Evolutionary conservation across 2,329 filamentous ascomycete species (phyloP).

Genomic region (Aspergillus ibericus): DNA sequence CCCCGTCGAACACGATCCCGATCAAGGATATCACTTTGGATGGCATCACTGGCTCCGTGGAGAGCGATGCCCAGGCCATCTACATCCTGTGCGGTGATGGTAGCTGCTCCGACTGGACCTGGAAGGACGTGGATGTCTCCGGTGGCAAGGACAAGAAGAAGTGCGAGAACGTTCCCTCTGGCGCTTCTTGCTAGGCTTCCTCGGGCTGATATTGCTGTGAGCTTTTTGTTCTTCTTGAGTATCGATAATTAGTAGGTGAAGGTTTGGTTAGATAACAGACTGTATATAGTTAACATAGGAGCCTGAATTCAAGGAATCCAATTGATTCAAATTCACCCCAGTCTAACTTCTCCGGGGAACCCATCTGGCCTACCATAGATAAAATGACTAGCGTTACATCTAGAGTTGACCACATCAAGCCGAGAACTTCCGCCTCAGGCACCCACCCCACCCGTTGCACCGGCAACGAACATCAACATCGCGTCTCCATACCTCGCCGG

Average conservation of each 20-base stretch:
- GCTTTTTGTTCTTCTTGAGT: no score
- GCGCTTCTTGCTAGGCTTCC: slow-evolving; percentile 33
- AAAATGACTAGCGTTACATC: no score
- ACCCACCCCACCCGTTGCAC: slow-evolving; percentile 11
- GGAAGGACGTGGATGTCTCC: slow-evolving; percentile 51
- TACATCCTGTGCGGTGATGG: slow-evolving; percentile 59
- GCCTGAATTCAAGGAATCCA: no score
- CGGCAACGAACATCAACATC: slow-evolving; percentile 25
- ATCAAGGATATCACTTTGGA: slow-evolving; percentile 42
- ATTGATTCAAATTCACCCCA: no score
- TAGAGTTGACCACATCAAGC: no score
- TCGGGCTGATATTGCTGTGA: no score
- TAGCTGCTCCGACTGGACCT: slow-evolving; percentile 56
- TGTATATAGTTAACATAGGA: no score
- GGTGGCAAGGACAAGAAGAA: slow-evolving; percentile 50
- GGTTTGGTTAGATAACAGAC: no score
- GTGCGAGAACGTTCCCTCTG: slow-evolving; percentile 46
- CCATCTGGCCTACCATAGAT: no score
- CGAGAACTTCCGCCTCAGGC: slow-evolving; percentile 12
- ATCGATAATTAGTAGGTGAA: no score
- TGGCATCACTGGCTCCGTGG: slow-evolving; percentile 37
- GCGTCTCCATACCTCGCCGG: slow-evolving; percentile 16
- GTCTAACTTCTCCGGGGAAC: no score
- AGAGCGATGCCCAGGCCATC: slow-evolving; percentile 39
- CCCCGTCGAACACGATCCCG: slow-evolving; percentile 40